phyloP scores from a whole-genome alignment of 495 filamentous ascomycete genomes.

The Parathielavia appendiculata region DNA sequence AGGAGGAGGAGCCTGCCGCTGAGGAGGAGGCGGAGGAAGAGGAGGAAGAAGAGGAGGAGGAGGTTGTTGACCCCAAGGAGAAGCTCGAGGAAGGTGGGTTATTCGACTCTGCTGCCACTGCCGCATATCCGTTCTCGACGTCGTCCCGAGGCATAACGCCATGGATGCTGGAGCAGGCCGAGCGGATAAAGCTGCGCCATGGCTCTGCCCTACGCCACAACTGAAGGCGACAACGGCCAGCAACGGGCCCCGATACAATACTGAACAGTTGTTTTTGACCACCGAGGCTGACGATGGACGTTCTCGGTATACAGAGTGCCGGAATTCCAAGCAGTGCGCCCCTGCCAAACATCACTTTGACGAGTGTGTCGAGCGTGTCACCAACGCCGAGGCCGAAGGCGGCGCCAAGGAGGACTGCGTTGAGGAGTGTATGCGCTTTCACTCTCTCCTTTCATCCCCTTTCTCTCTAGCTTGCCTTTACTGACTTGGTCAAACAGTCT shows the following conservation, averaged over 20 bases:
- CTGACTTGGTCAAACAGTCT: constrained; percentile 56
- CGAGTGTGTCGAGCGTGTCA: constrained; percentile 93
- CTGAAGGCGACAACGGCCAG: too few relatives aligned
- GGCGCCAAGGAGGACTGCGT: constrained; percentile 87
- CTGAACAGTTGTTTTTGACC: not conserved
- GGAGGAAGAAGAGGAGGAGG: constrained; percentile 67
- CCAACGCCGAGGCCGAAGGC: constrained; percentile 55
- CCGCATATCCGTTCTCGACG: not conserved
- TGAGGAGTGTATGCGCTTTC: constrained; percentile 82
- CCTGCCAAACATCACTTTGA: constrained; percentile 95
- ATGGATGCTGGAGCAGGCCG: constrained; percentile 3
- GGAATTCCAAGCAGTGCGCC: constrained; percentile 73
- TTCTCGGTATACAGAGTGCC: constrained; percentile 63
- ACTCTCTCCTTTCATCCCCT: constrained; percentile 1
- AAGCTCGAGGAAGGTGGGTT: constrained; percentile 84
- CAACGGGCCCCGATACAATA: too few relatives aligned
- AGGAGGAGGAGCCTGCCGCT: constrained; percentile 42
- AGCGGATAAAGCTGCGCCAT: constrained; percentile 1
- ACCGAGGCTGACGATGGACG: constrained; percentile 26
- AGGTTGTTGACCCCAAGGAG: constrained; percentile 82
- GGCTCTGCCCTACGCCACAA: not conserved
- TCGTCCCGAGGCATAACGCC: not conserved
- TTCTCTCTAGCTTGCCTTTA: not conserved
- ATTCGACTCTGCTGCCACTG: not conserved
- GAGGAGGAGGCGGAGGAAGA: constrained; percentile 47